Percentiles rank a stretch among this genome's conserved stretches.
phyloP scores from a whole-genome alignment of 495 filamentous ascomycete genomes.

The Rusavskia elegans region DNA sequence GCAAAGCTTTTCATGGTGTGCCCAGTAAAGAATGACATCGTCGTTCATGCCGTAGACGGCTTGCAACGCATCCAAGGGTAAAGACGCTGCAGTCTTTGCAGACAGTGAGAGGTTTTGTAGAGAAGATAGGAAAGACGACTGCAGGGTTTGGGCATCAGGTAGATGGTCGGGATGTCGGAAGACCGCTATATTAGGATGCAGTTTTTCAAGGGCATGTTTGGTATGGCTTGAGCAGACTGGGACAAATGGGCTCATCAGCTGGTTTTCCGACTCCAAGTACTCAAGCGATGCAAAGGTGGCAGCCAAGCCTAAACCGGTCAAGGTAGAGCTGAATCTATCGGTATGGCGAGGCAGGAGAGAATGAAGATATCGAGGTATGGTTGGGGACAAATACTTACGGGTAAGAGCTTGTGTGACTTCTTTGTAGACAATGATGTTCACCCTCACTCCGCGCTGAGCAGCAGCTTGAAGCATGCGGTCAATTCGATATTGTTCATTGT shows the following conservation, averaged over 20 bases:
- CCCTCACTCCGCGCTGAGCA: conserved; percentile 70
- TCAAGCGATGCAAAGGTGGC: conserved; percentile 28
- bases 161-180: conserved; percentile 88
- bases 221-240: conserved; percentile 73
- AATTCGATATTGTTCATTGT: conserved; percentile 71
- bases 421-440: conserved; percentile 93
- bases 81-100: conserved; percentile 34
- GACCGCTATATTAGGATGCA: conserved; percentile 78
- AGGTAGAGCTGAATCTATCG: conserved; percentile 18
- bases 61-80: conserved; percentile 52
- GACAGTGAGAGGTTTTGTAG: conserved; percentile 36
- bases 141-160: conserved; percentile 47
- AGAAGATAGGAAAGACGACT: conserved; percentile 31
- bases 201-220: conserved; percentile 59
- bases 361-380: conserved; percentile 25
- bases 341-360: conserved; percentile 22
- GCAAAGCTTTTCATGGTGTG: conserved; percentile 89
- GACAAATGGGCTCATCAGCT: conserved; percentile 25
- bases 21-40: conserved; percentile 81
- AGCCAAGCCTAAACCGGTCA: conserved; percentile 21
- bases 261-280: conserved; percentile 22
- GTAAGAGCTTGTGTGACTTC: conserved; percentile 79
- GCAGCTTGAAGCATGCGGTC: conserved; percentile 81
- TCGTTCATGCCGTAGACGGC: conserved; percentile 67
- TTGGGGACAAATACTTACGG: conserved; percentile 43